A percentile compares a stretch with the other conserved stretches of the same genome.
phyloP scores from a whole-genome alignment of 495 filamentous ascomycete genomes.

The Aspergillus egyptiacus region DNA sequence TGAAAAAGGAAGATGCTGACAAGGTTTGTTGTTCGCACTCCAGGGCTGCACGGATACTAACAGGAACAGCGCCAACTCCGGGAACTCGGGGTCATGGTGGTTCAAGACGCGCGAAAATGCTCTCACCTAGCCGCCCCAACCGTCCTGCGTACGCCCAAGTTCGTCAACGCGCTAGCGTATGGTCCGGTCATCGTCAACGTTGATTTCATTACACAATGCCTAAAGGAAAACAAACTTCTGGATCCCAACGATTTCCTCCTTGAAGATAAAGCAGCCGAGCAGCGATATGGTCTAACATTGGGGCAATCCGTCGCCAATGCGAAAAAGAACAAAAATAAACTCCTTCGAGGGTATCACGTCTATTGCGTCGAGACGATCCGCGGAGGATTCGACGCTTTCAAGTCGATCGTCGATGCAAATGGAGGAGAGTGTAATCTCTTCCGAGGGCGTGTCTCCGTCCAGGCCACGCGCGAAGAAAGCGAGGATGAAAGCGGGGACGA shows the following conservation, averaged over 20 bases:
- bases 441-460: slow-evolving; percentile 60
- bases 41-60: slow-evolving; percentile 18
- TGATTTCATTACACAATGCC: slow-evolving; percentile 71
- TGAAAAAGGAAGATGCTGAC: slow-evolving; percentile 67
- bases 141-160: slow-evolving; percentile 86
- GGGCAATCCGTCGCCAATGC: slow-evolving; percentile 60
- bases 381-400: slow-evolving; percentile 77
- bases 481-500: slow-evolving; percentile 47
- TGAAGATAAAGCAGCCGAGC: slow-evolving; percentile 63
- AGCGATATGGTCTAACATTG: slow-evolving; percentile 61
- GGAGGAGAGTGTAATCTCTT: slow-evolving; percentile 78
- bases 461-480: slow-evolving; percentile 39
- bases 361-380: slow-evolving; percentile 73
- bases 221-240: slow-evolving; percentile 55
- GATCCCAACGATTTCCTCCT: slow-evolving; percentile 58
- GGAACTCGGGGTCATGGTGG: slow-evolving; percentile 74
- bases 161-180: slow-evolving; percentile 75
- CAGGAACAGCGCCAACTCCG: slow-evolving; percentile 66
- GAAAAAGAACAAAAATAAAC: slow-evolving; percentile 63
- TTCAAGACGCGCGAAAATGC: slow-evolving; percentile 65
- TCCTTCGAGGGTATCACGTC: slow-evolving; percentile 66
- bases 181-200: slow-evolving; percentile 68
- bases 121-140: slow-evolving; percentile 83
- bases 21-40: slow-evolving; percentile 50
- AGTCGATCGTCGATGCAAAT: slow-evolving; percentile 78